phyloP scores from a whole-genome alignment of 345 rosid species.

The Lepidium africanum region DNA sequence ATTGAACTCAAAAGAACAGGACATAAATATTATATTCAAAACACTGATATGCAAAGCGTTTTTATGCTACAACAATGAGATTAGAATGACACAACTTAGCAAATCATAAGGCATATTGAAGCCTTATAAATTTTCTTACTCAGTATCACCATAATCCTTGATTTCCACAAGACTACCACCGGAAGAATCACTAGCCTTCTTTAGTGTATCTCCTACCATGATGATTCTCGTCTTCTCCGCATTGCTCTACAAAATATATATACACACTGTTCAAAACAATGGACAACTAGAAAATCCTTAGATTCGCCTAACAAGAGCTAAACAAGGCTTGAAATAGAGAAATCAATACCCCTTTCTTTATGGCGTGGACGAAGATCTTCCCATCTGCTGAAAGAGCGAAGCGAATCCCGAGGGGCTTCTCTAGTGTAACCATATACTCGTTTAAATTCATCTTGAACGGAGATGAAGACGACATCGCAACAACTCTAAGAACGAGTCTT shows the following conservation, averaged over 20 bases:
- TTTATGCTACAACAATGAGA: background rate
- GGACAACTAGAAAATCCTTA: background rate
- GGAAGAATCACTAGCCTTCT: constrained; percentile 57
- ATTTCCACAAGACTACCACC: constrained; percentile 43
- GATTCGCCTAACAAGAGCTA: background rate
- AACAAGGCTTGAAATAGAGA: background rate
- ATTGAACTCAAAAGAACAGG: background rate
- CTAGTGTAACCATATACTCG: constrained; percentile 88
- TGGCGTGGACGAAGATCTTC: constrained; percentile 68
- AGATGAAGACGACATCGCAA: constrained; percentile 40
- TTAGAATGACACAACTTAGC: background rate
- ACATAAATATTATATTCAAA: background rate
- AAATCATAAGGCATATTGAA: background rate
- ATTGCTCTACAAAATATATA: constrained; percentile 44
- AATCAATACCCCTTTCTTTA: constrained; percentile 60
- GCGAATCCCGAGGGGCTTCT: constrained; percentile 83
- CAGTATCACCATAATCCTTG: constrained; percentile 51
- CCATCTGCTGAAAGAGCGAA: constrained; percentile 70
- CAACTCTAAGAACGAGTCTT: constrained; percentile 19
- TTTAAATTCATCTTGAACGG: constrained; percentile 65
- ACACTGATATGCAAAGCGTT: background rate
- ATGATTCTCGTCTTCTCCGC: constrained; percentile 88
- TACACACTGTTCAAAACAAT: background rate
- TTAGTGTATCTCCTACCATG: constrained; percentile 84
- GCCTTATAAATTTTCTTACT: constrained; percentile 33